Evolutionary conservation across 2,329 filamentous ascomycete genomes (phyloP).

Genomic region (Colletotrichum sp.): DNA sequence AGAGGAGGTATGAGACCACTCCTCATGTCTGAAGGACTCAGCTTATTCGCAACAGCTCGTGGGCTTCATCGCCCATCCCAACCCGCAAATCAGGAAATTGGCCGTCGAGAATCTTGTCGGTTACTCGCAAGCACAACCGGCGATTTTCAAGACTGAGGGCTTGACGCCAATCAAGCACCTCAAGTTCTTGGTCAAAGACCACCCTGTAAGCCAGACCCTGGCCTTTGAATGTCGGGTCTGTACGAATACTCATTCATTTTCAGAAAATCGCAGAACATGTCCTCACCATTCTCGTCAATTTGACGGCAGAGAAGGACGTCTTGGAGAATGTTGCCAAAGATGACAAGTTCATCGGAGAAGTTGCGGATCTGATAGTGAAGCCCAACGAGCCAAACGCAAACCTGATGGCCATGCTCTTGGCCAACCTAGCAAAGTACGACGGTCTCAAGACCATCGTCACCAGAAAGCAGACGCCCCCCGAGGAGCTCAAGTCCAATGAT

Average conservation of each 20-base stretch:
- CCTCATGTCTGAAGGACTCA: background rate
- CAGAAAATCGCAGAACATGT: conserved; percentile 93
- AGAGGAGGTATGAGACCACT: conserved; percentile 65
- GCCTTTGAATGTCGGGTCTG: background rate
- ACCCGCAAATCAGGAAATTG: conserved; percentile 86
- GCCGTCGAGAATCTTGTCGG: conserved; percentile 88
- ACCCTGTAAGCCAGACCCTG: conserved; percentile 63
- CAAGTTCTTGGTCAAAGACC: conserved; percentile 85
- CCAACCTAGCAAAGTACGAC: conserved; percentile 87
- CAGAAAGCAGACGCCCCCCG: conserved; percentile 71
- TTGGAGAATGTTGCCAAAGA: conserved; percentile 77
- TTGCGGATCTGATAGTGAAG: conserved; percentile 77
- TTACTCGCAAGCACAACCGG: conserved; percentile 75
- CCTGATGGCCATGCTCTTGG: conserved; percentile 87
- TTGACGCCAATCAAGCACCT: conserved; percentile 83
- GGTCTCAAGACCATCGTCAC: conserved; percentile 71
- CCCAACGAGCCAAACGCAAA: conserved; percentile 82
- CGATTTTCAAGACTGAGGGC: conserved; percentile 83
- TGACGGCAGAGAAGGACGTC: conserved; percentile 78
- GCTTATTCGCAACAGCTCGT: conserved; percentile 69
- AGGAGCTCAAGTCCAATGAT: conserved; percentile 73
- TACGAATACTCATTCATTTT: background rate
- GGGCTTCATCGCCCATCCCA: conserved; percentile 90
- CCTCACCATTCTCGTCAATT: conserved; percentile 86
- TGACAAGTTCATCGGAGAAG: conserved; percentile 77